Evolutionary conservation across 108 stramenopile genomes (phyloP).

Genomic region (Bacterosira constricta): DNA sequence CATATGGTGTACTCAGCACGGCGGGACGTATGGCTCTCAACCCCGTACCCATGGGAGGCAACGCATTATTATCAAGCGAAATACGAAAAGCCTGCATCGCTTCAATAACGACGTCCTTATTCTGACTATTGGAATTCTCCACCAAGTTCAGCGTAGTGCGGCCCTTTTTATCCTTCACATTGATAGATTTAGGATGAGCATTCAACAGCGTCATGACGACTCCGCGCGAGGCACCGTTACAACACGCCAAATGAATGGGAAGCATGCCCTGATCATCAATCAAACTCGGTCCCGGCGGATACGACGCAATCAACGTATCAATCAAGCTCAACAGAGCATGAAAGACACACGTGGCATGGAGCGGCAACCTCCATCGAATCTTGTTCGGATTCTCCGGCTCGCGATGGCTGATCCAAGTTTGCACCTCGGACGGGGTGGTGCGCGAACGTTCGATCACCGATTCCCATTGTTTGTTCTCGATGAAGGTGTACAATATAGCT

Average conservation of each 20-base stretch:
- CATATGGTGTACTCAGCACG: too few species aligned
- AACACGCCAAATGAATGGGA: slow-evolving; percentile 85
- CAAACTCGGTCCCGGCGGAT: slow-evolving; percentile 75
- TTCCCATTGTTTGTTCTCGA: slow-evolving; percentile 87
- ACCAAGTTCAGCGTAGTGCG: slow-evolving; percentile 76
- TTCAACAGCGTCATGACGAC: slow-evolving; percentile 76
- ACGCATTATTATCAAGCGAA: slow-evolving; percentile 34
- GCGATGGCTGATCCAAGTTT: slow-evolving; percentile 79
- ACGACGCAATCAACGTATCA: slow-evolving; percentile 71
- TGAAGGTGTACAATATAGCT: slow-evolving; percentile 78
- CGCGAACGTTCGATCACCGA: slow-evolving; percentile 69
- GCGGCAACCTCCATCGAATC: slow-evolving; percentile 76
- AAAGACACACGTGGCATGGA: slow-evolving; percentile 84
- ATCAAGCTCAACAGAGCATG: slow-evolving; percentile 77
- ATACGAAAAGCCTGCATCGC: slow-evolving; percentile 66
- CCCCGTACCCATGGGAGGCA: slow-evolving; percentile 25
- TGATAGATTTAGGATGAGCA: slow-evolving; percentile 67
- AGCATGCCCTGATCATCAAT: slow-evolving; percentile 93
- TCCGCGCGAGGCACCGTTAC: slow-evolving; percentile 87
- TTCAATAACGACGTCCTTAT: slow-evolving; percentile 73
- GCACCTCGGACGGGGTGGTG: slow-evolving; percentile 66
- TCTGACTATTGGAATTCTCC: slow-evolving; percentile 68
- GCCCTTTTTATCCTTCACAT: slow-evolving; percentile 81
- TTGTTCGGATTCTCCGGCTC: slow-evolving; percentile 59
- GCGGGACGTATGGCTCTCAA: slow-evolving; percentile 31